Base-by-base conservation (phyloP, 805 yeast species). In the Myxozyma mucilagina region DNA sequence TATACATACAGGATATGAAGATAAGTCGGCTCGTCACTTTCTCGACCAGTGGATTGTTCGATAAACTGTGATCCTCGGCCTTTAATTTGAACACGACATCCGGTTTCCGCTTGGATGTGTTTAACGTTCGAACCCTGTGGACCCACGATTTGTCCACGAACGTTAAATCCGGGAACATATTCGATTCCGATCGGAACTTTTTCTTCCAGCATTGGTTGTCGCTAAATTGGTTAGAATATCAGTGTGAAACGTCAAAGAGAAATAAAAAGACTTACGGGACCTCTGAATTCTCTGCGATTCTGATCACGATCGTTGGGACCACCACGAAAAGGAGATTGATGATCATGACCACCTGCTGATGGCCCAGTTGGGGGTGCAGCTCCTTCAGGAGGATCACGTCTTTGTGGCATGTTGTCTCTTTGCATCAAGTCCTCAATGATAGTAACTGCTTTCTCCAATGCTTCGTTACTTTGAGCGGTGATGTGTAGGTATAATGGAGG, bases 381-480 rank as follows among this genome's bases (percentile, higher is more conserved):
- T 9, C 43, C 50, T 8, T 29, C 58, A 18, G 58, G 39, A 32
- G 49, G 47, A 18, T 53, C 55, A 16, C 53, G 42, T 13, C 52
- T 44, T 13, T 58, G 48, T 10, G 63, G 62, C 48, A 51, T 64
- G 29, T 43, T 61, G 41, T 73, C 75, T 54, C 63, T 61, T 31
- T 67, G 61, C 47, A 72, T 72, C 29, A 72, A 64, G 43, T 88
- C 94, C 11, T 84, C 78, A 16, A 89, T 94, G 49, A 83, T 86
- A n/a, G 76, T 69, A 38, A 79, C 71, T 1, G 97, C 92, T 72
- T 87, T 87, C 67, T 79, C 83, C n/a, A 73, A 59, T 4, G 67
- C 59, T 18, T 67, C 71, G 39, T 71, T 61, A 6, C 64, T 56
- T 65, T 87, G 85, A 71, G 90, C 96, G 69, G 90, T 90, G 20